Conservation (phyloP, 1,284 basidiomycete species). For the Rhodotorula sp. region DNA sequence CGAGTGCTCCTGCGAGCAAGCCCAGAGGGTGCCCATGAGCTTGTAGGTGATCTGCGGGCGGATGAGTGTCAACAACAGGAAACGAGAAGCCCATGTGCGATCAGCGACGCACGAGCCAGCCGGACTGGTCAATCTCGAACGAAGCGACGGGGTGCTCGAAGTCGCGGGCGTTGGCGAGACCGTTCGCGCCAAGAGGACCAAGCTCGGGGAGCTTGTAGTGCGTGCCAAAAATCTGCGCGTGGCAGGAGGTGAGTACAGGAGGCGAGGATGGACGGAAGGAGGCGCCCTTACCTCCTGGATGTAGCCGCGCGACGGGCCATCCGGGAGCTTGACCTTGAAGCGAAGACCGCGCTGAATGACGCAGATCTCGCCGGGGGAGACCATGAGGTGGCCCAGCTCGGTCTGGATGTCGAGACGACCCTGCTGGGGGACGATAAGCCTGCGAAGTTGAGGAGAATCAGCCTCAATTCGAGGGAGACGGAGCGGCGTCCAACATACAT, state of each 20-base stretch:
- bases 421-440: slow-evolving; percentile 65
- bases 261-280: slow-evolving; percentile 56
- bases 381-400: slow-evolving; percentile 67
- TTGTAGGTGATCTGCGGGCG: slow-evolving; percentile 48
- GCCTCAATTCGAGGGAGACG: no score
- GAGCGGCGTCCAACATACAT: slow-evolving; percentile 2
- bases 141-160: slow-evolving; percentile 64
- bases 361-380: slow-evolving; percentile 62
- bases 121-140: slow-evolving; percentile 61
- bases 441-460: slow-evolving; percentile 47
- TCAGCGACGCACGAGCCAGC: slow-evolving; percentile 20
- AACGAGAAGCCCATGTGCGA: no score
- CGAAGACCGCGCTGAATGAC: slow-evolving; percentile 67
- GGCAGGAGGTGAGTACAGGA: neutral
- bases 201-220: slow-evolving; percentile 67
- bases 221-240: slow-evolving; percentile 57
- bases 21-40: slow-evolving; percentile 59
- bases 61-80: no score
- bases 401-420: slow-evolving; percentile 67
- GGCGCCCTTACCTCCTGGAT: slow-evolving; percentile 40
- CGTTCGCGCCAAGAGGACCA: slow-evolving; percentile 61
- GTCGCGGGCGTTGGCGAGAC: slow-evolving; percentile 56
- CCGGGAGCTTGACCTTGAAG: slow-evolving; percentile 63
- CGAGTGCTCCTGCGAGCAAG: slow-evolving; percentile 63
- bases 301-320: slow-evolving; percentile 51